Conservation (phyloP, 495 filamentous ascomycete species). For the Talaromyces ruber region DNA sequence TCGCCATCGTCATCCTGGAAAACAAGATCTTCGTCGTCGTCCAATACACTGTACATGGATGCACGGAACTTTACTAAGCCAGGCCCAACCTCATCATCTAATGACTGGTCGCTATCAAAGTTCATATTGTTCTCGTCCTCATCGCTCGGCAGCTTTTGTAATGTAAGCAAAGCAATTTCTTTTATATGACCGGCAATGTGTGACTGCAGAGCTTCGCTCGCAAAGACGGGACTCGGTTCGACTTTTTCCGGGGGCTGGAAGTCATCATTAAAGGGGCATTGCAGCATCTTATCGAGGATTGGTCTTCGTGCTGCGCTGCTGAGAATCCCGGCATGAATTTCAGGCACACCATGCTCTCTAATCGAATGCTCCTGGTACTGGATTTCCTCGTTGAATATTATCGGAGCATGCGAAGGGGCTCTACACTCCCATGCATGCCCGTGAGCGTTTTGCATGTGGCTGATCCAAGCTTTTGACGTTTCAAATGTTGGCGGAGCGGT, state of each 20-base stretch:
- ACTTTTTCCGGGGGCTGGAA: slow-evolving; percentile 16
- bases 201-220: slow-evolving; percentile 21
- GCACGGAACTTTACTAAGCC: slow-evolving; percentile 11
- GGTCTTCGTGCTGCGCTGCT: slow-evolving; percentile 21
- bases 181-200: slow-evolving; percentile 25
- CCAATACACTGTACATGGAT: slow-evolving; percentile 25
- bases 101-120: slow-evolving; percentile 20
- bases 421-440: slow-evolving; percentile 25
- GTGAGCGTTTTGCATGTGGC: slow-evolving; percentile 25
- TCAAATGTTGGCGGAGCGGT: slow-evolving; percentile 19
- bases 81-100: slow-evolving; percentile 14
- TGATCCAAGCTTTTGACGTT: slow-evolving; percentile 23
- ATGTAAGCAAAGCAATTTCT: slow-evolving; percentile 22
- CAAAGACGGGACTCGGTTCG: slow-evolving; percentile 17
- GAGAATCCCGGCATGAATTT: slow-evolving; percentile 15
- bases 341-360: slow-evolving; percentile 21
- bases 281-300: slow-evolving; percentile 15
- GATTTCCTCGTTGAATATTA: slow-evolving; percentile 17
- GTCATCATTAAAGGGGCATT: slow-evolving; percentile 25
- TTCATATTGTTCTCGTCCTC: slow-evolving; percentile 14
- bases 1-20: slow-evolving; percentile 14
- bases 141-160: slow-evolving; percentile 24
- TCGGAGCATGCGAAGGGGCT: slow-evolving; percentile 22
- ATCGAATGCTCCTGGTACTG: slow-evolving; percentile 21
- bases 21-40: slow-evolving; percentile 17